Conservation (phyloP, 1,139 yeast genomes). For the Geotrichum carabidarum region DNA sequence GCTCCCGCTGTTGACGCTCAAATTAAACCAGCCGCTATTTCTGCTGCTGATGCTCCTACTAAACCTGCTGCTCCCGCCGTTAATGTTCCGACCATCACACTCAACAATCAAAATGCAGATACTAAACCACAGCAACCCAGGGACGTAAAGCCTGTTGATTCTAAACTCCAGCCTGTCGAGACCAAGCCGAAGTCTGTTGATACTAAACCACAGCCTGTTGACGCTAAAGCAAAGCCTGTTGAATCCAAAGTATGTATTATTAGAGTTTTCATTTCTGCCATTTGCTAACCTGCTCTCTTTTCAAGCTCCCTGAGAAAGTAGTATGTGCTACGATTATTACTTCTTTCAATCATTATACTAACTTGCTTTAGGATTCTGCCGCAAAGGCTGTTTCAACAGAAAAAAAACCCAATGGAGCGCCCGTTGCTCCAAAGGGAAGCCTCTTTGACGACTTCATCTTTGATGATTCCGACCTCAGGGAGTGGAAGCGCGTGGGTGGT, state of each 20-base stretch:
- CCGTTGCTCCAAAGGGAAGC: not conserved
- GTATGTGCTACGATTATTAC: not conserved
- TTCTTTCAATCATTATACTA: not conserved
- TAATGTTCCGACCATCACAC: not conserved
- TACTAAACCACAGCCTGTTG: too few relatives aligned
- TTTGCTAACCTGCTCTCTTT: not conserved
- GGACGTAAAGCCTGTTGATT: too few relatives aligned
- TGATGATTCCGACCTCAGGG: constrained; percentile 39
- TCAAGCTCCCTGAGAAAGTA: not conserved
- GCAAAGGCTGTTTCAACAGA: not conserved
- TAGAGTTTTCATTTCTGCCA: not conserved
- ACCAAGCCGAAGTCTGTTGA: too few relatives aligned
- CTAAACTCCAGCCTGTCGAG: too few relatives aligned
- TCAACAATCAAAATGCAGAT: not conserved
- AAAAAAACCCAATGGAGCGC: not conserved
- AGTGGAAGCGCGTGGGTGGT: constrained; percentile 92
- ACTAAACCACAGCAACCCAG: constrained; percentile 3
- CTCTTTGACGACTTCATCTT: not conserved
- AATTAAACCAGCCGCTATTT: too few relatives aligned
- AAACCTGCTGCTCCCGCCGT: constrained; percentile 24
- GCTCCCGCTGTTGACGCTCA: too few relatives aligned
- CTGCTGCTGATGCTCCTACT: too few relatives aligned
- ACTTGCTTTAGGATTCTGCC: not conserved
- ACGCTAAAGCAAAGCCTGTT: too few relatives aligned
- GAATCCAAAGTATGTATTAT: too few relatives aligned